Percentiles rank a stretch among this genome's conserved stretches.
Conservation (phyloP, 306 rosid genomes). For the Cyamopsis tetragonoloba region DNA sequence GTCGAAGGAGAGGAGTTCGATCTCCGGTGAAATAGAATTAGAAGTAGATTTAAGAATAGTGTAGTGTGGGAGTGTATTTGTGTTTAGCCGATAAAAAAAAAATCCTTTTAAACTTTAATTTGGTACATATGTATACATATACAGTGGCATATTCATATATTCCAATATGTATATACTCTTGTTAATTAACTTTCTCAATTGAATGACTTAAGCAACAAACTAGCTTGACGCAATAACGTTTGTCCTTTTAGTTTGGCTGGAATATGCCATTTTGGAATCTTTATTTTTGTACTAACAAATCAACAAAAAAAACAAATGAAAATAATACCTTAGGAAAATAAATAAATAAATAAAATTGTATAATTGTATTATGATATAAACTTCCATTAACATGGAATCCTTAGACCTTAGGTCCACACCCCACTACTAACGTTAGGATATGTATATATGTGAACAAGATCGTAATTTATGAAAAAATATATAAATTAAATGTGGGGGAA, state of each 20-base stretch:
- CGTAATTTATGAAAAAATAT: neutral
- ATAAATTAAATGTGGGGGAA: too few species aligned
- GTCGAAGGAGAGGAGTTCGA: too few species aligned
- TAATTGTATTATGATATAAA: conserved; percentile 11
- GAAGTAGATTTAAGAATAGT: too few species aligned
- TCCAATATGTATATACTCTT: too few species aligned
- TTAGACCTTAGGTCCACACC: conserved; percentile 16
- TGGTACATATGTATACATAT: too few species aligned
- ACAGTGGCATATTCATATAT: too few species aligned
- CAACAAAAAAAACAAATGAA: neutral
- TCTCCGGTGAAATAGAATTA: too few species aligned
- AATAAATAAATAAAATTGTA: too few species aligned
- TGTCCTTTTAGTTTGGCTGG: conserved; percentile 6
- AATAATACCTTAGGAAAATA: neutral
- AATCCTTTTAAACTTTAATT: too few species aligned
- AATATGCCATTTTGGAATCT: conserved; percentile 4
- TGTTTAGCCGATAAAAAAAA: too few species aligned
- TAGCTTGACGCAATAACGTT: conserved; percentile 21
- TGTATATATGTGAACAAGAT: neutral
- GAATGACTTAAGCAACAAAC: conserved; percentile 30
- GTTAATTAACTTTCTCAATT: neutral
- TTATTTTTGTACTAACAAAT: neutral
- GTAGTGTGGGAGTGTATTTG: too few species aligned
- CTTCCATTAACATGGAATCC: conserved; percentile 7
- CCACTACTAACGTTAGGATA: neutral